A percentile compares a stretch with the other conserved stretches of the same genome.
phyloP scores from a whole-genome alignment of 345 rosid species.

The Eucalyptus camaldulensis region DNA sequence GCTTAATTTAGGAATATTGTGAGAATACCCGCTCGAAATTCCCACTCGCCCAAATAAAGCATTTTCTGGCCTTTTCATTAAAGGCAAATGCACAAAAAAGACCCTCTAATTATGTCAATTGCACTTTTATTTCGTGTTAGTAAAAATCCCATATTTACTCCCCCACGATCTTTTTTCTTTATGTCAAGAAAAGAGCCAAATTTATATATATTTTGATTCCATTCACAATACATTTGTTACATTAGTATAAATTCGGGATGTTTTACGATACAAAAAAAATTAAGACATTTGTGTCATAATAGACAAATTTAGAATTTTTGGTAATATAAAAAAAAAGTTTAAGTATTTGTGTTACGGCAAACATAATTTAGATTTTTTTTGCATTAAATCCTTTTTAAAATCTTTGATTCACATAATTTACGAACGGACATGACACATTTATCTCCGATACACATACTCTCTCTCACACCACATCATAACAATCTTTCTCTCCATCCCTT shows the following conservation, averaged over 20 bases:
- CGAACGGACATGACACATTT: fast-evolving
- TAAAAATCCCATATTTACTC: not conserved
- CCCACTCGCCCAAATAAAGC: not conserved
- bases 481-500: not conserved
- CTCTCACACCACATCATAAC: fast-evolving
- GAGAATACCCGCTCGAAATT: not conserved
- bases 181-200: fast-evolving
- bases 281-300: no score
- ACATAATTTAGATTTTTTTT: no score
- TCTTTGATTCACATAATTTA: not conserved
- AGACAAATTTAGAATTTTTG: fast-evolving
- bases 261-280: no score
- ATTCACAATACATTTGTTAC: fast-evolving
- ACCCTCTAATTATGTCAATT: not conserved
- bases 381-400: not conserved
- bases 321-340: no score
- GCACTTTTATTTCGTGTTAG: not conserved
- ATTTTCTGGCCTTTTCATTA: not conserved
- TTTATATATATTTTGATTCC: no score
- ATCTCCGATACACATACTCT: not conserved
- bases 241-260: fast-evolving
- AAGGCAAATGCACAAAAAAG: no score
- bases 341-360: fast-evolving
- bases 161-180: no score
- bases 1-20: not conserved